These are phyloP conservation scores for Chaetomidium leptoderma DNA, from an alignment of 495 filamentous ascomycete genomes.

Conservation along the genomic window DNA sequence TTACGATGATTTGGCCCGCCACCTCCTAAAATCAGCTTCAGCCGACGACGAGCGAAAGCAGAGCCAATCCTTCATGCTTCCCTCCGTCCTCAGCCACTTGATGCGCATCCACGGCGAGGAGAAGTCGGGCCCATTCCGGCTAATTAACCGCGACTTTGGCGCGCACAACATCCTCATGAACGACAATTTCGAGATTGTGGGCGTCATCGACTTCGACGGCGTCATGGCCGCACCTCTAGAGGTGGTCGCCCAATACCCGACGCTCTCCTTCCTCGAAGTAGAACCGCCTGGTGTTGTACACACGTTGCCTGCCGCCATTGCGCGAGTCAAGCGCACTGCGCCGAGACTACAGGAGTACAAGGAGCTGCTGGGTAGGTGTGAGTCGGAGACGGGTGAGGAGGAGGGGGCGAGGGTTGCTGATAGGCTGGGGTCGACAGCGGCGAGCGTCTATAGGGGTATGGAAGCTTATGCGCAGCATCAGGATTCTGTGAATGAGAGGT, in stretches of 20 bases:
- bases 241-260: conserved; percentile 8
- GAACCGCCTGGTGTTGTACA: neutral
- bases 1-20: neutral
- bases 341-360: conserved; percentile 1
- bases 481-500: neutral
- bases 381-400: neutral
- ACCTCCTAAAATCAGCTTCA: neutral
- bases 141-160: conserved; percentile 10
- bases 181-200: conserved; percentile 8
- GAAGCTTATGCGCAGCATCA: neutral
- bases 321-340: neutral
- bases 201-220: conserved; percentile 11
- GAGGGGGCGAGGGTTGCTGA: neutral
- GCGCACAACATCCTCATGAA: conserved; percentile 12
- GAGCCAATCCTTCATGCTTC: neutral
- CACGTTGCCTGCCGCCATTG: neutral
- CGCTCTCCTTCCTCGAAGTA: neutral
- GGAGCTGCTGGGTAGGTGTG: neutral
- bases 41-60: neutral
- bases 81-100: neutral
- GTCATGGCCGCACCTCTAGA: conserved; percentile 12
- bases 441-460: neutral
- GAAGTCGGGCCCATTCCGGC: neutral
- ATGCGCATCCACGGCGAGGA: neutral
- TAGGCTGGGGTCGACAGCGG: neutral